Evolutionary conservation across 352 stramenopile genomes (phyloP).

Genomic region (Plasmopara halstedii): DNA sequence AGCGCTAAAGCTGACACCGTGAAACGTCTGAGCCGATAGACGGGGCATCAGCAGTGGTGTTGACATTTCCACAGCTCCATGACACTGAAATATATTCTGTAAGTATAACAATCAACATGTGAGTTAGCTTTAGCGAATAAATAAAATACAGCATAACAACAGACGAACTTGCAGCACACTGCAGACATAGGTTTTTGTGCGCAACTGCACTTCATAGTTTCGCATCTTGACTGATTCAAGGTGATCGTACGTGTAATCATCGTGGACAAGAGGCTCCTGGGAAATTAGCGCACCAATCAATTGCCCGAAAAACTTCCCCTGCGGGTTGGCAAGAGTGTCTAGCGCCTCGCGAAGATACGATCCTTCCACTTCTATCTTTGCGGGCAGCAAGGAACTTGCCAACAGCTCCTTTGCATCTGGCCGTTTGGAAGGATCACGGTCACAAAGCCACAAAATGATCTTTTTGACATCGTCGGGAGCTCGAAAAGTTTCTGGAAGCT

Average conservation of each 20-base stretch:
- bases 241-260: slow-evolving; percentile 85
- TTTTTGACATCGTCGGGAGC: slow-evolving; percentile 82
- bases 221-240: slow-evolving; percentile 75
- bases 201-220: slow-evolving; percentile 54
- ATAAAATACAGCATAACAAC: no score
- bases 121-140: no score
- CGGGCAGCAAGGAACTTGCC: slow-evolving; percentile 51
- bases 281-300: slow-evolving; percentile 73
- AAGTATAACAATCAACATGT: not conserved
- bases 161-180: slow-evolving; percentile 43
- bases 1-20: slow-evolving; percentile 43
- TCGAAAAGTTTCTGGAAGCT: slow-evolving; percentile 38
- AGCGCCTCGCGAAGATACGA: slow-evolving; percentile 78
- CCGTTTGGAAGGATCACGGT: slow-evolving; percentile 57
- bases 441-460: slow-evolving; percentile 83
- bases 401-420: slow-evolving; percentile 71
- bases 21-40: slow-evolving; percentile 57
- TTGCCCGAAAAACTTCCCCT: slow-evolving; percentile 85
- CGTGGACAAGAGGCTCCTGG: slow-evolving; percentile 67
- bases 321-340: slow-evolving; percentile 80
- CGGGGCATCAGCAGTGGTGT: slow-evolving; percentile 77
- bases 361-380: slow-evolving; percentile 81
- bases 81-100: slow-evolving; percentile 78
- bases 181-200: slow-evolving; percentile 61
- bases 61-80: slow-evolving; percentile 69